A percentile compares a stretch with the other conserved stretches of the same genome.
These are phyloP conservation scores for Komagataella pastoris DNA, from an alignment of 805 yeast species.

Conservation along the genomic window DNA sequence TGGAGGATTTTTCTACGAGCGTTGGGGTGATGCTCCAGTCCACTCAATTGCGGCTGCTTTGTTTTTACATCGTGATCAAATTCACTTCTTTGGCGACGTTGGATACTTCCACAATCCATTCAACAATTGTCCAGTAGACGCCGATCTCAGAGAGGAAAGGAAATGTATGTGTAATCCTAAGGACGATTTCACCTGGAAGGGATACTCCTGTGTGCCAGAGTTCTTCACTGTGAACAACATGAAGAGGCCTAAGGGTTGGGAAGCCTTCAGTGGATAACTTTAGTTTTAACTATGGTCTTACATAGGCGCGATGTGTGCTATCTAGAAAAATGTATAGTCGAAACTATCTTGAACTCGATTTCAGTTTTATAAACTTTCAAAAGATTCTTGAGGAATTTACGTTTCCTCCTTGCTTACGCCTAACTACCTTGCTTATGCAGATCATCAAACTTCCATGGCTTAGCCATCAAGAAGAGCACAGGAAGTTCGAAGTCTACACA, in stretches of 20 bases:
- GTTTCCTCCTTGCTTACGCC: not conserved
- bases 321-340: not conserved
- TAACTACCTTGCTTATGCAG: not conserved
- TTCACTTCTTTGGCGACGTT: conserved; percentile 75
- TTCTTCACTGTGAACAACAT: conserved; percentile 42
- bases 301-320: not conserved
- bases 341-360: not conserved
- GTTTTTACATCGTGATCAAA: conserved; percentile 53
- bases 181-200: conserved; percentile 67
- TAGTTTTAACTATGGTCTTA: not conserved
- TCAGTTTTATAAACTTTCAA: not conserved
- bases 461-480: conserved; percentile 58
- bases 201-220: conserved; percentile 58
- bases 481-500: conserved; percentile 76
- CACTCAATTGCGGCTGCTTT: conserved; percentile 81
- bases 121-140: conserved; percentile 67
- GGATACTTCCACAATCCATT: conserved; percentile 81
- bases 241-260: conserved; percentile 61
- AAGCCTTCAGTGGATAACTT: conserved; percentile 27
- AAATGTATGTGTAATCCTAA: conserved; percentile 65
- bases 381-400: not conserved
- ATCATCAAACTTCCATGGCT: not conserved
- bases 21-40: conserved; percentile 94
- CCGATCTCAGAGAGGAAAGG: conserved; percentile 36
- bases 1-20: conserved; percentile 88